Conservation (phyloP, 768 basidiomycete species). For the Amanita rubescens region DNA sequence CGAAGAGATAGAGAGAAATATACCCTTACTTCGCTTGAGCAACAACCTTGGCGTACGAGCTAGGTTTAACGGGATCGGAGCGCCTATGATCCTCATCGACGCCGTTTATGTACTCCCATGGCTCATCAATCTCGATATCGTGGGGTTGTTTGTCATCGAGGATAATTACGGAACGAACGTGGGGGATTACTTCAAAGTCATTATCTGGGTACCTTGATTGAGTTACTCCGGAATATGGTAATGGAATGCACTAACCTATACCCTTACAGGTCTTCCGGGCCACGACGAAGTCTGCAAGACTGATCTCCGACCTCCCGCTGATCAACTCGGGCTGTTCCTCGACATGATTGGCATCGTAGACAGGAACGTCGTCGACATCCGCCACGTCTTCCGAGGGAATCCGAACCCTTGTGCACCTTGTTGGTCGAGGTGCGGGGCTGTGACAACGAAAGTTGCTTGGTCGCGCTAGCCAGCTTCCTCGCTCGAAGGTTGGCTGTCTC, state of each 20-base stretch:
- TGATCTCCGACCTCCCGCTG: constrained; percentile 21
- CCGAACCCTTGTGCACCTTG: constrained; percentile 8
- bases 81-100: constrained; percentile 30
- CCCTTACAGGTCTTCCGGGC: constrained; percentile 35
- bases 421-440: constrained; percentile 5
- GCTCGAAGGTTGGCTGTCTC: constrained; percentile 30
- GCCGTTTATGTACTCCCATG: constrained; percentile 49
- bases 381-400: neutral
- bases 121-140: constrained; percentile 42
- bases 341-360: neutral
- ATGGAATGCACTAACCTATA: constrained; percentile 19
- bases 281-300: constrained; percentile 22
- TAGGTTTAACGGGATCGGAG: constrained; percentile 4
- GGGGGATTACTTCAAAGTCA: constrained; percentile 53
- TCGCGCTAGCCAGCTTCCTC: constrained; percentile 19
- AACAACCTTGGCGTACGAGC: constrained; percentile 37
- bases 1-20: neutral
- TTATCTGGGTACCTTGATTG: constrained; percentile 24
- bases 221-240: constrained; percentile 1
- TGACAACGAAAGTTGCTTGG: constrained; percentile 4
- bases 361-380: constrained; percentile 2
- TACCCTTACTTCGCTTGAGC: constrained; percentile 7
- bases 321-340: constrained; percentile 5
- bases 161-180: constrained; percentile 46
- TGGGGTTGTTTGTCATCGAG: constrained; percentile 40